Conservation (phyloP, 2,329 filamentous ascomycete species). For the Coniochaeta prunicola region DNA sequence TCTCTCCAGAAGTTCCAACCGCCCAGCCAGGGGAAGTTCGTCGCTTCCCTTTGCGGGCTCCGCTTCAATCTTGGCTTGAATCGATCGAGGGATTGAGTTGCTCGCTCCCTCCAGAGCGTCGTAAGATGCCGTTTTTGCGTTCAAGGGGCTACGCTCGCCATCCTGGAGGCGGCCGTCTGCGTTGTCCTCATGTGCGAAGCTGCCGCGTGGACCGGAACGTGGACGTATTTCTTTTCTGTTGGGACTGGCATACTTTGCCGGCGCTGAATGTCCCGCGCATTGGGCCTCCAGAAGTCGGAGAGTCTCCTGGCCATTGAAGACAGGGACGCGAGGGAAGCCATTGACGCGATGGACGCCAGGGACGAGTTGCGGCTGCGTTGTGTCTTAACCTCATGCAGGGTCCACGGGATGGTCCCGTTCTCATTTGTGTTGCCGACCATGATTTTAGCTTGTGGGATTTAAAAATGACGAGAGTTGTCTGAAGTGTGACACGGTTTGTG, state of each 20-base stretch:
- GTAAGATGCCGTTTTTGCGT: background rate
- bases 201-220: conserved; percentile 29
- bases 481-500: background rate
- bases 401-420: background rate
- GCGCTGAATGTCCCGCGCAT: background rate
- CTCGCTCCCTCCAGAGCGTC: background rate
- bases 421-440: background rate
- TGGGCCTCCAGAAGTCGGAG: conserved; percentile 7
- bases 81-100: background rate
- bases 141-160: background rate
- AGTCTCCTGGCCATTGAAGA: background rate
- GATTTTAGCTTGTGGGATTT: background rate
- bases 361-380: background rate
- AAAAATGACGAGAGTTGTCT: background rate
- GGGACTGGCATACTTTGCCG: background rate
- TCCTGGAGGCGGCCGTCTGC: background rate
- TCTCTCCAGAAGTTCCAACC: conserved; percentile 2
- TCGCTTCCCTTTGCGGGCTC: background rate
- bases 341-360: background rate
- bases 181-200: background rate
- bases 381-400: background rate
- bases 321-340: background rate
- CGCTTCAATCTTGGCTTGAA: background rate
- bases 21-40: background rate
- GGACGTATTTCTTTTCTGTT: conserved; percentile 14